A percentile compares a stretch with the other conserved stretches of the same genome.
phyloP scores from a whole-genome alignment of 495 filamentous ascomycete species.

The Podospora appendiculata region DNA sequence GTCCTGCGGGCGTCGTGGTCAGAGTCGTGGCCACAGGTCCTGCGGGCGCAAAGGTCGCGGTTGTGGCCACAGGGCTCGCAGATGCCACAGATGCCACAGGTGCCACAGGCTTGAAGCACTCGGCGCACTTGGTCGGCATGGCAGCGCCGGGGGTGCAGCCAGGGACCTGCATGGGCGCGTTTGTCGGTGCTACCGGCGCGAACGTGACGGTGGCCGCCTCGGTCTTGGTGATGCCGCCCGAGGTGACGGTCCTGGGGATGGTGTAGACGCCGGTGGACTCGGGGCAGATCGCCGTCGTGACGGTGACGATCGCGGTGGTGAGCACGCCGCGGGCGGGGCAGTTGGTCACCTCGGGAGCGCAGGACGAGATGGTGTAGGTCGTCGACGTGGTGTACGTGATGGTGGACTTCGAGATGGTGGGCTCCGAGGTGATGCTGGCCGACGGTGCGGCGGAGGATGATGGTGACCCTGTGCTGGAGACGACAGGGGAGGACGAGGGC shows the following conservation, averaged over 20 bases:
- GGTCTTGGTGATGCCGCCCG: no score
- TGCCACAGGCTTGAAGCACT: no score
- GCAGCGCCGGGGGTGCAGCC: no score
- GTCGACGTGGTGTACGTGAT: slow-evolving; percentile 38
- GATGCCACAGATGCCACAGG: no score
- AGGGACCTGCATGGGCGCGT: no score
- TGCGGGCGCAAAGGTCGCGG: no score
- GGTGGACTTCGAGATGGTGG: slow-evolving; percentile 32
- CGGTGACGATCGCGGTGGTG: slow-evolving; percentile 19
- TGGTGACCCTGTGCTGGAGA: neutral
- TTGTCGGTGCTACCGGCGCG: no score
- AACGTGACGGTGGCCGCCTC: no score
- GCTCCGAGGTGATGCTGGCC: slow-evolving; percentile 21
- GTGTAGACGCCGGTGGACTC: slow-evolving; percentile 14
- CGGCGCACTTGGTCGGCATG: no score
- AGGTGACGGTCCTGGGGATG: neutral
- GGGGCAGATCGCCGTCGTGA: slow-evolving; percentile 16
- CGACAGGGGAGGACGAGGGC: neutral
- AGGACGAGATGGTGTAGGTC: slow-evolving; percentile 53
- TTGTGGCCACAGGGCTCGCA: no score
- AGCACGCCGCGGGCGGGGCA: slow-evolving; percentile 34
- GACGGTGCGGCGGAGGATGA: slow-evolving; percentile 6
- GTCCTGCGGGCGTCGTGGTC: no score
- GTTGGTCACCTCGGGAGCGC: slow-evolving; percentile 48
- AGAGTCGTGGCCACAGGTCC: no score